Evolutionary conservation across 345 rosid species (phyloP), one percentile per base, ranked within the genome.

Genomic region (Arabidopsis suecica): DNA sequence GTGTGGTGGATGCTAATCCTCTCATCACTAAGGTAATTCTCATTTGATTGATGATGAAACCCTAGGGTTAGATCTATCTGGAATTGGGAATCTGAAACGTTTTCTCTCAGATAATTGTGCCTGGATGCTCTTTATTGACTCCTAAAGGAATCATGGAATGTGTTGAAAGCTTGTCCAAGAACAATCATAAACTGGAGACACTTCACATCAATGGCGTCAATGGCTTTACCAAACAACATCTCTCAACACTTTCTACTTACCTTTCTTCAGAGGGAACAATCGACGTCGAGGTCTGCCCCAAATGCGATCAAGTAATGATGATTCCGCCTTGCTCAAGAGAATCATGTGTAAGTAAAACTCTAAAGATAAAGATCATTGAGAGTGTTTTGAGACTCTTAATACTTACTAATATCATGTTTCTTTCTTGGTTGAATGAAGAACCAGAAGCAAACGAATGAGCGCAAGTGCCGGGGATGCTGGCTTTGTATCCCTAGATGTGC

Each of bases 131-230:
- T 2, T 77, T 84, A 69, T 75, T 91, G 40, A 86, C 89, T 22
- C 95, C 93, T 5, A 83, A 88, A 37, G 99, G 97, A 78, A 78
- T 91, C 45, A 82, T 87, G n/a, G 78, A 58, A 50, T 86, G 86
- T 41, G 85, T 88, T 71, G 71, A 83, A 78, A 80, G 44, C 48
- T 79, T 91, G 36, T 67, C 85, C 12, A 78, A 76, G 65, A 47
- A 75, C 28, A 61, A 72, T 32, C 75, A 64, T 63, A 72, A 64
- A 40, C 28, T 88, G 13, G 70, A 80, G 70, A 75, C 79, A 40
- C 68, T 91, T 11, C 81, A 73, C 65, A 75, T 94, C 74, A 71
- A 81, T 41, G 93, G 91, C 13, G 82, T 90, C 71, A 72, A 62
- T 61, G 72, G 79, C 77, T 78, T 91, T 10, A 78, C 71, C 22